These are phyloP conservation scores for Macrolepiota dolichaula DNA, from an alignment of 768 basidiomycete species.

Conservation along the genomic window DNA sequence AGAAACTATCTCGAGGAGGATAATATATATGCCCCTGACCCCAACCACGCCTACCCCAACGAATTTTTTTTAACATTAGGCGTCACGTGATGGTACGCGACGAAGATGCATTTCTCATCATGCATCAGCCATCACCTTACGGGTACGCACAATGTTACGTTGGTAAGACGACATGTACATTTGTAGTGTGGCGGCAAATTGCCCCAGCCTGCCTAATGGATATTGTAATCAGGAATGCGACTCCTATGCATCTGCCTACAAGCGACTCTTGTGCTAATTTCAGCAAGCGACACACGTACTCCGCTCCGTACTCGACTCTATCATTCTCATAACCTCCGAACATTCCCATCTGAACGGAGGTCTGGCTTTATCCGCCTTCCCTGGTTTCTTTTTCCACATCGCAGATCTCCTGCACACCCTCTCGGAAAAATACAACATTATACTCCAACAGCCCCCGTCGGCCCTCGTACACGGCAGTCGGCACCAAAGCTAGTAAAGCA, in stretches of 20 bases:
- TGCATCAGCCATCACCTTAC: conserved; percentile 2
- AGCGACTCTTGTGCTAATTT: neutral
- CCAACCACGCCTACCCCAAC: conserved; percentile 40
- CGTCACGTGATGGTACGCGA: conserved; percentile 32
- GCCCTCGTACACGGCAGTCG: conserved; percentile 68
- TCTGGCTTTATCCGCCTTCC: conserved; percentile 25
- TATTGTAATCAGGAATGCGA: neutral
- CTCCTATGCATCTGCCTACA: neutral
- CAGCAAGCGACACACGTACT: neutral
- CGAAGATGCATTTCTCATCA: neutral
- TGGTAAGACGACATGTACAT: neutral
- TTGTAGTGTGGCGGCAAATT: neutral
- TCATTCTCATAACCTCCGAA: neutral
- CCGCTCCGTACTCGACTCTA: neutral
- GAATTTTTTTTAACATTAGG: conserved; percentile 31
- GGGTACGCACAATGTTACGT: neutral
- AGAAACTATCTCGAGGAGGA: conserved; percentile 19
- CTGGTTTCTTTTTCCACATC: conserved; percentile 64
- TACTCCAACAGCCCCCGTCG: conserved; percentile 78
- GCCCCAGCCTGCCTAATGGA: neutral
- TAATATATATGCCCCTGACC: conserved; percentile 40
- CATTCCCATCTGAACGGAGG: neutral
- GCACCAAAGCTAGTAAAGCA: conserved; percentile 68
- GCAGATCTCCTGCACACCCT: conserved; percentile 80
- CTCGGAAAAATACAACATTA: conserved; percentile 83